Evolutionary conservation across 805 yeast species (phyloP), one percentile per base, ranked within the genome.

Genomic region (Clavispora santaluciae): DNA sequence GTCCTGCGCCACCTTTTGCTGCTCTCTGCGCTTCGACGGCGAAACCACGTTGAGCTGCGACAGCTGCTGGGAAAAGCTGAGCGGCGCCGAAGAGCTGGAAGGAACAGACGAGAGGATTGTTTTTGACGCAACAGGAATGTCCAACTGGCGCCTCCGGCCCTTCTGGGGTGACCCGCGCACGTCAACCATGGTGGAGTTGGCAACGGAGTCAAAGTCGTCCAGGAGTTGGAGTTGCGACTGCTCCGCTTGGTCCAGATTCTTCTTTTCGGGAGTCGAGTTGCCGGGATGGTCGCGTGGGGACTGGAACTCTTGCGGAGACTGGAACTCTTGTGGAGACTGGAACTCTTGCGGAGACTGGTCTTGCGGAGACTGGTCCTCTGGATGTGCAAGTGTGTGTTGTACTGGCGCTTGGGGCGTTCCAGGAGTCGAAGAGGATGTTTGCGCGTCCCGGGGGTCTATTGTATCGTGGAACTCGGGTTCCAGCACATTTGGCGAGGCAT

Each of bases 21-120:
- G 13, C 18, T 59, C 63, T 22, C 62, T 47, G 33, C 60, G 46
- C 40, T 59, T 61, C n/a, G 57, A 43, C 1, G 69, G 69, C 4
- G 68, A 61, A 31, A 28, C 31, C 18, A 28, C 31, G 36, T 33
- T 33, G 25, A 51, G 50, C 24, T 50, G 54, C 5, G 63, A 48
- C 42, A 56, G 59, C 39, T 57, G 63, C 43, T 61, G 64, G 7
- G 63, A 57, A 39, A 56, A 60, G 36, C 59, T 59, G 33, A 61
- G 51, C 5, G 50, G 36, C 3, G 28, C 25, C 15, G 41, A 28
- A 5, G 31, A 15, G 13, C 20, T 15, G 6, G 31, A 28, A 2
- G 17, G 13, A 23, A 10, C 35, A 11, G 36, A 37, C n/a, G 35
- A 26, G 22, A 40, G 38, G 5, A 40, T 38, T 12, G 41, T 40